Conservation (phyloP, 352 stramenopile genomes). For the Phytophthora ramorum region DNA sequence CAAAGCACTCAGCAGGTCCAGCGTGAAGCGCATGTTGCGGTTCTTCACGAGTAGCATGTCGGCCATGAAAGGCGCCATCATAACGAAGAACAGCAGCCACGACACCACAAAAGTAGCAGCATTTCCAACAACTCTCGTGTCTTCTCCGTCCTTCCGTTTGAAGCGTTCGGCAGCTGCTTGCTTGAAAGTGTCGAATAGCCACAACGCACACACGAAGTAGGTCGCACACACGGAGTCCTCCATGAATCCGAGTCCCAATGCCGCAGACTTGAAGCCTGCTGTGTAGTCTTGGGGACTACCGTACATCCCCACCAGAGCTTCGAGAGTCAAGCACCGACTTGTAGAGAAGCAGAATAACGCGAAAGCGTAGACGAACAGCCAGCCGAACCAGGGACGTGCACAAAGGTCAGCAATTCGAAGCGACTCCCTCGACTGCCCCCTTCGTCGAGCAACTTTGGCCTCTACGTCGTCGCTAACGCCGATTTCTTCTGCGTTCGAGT, state of each 20-base stretch:
- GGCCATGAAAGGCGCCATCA: conserved; percentile 35
- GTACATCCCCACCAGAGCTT: conserved; percentile 27
- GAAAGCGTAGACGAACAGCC: conserved; percentile 27
- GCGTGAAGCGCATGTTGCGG: conserved; percentile 49
- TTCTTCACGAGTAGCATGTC: conserved; percentile 47
- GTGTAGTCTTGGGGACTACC: conserved; percentile 19
- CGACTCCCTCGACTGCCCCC: not conserved
- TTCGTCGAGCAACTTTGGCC: conserved; percentile 11
- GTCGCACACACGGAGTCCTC: conserved; percentile 41
- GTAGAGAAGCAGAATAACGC: conserved; percentile 28
- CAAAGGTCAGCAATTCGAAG: conserved; percentile 6
- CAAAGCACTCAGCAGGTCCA: conserved; percentile 27
- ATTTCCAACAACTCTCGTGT: not conserved
- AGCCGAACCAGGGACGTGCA: conserved; percentile 18
- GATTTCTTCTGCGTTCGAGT: not conserved
- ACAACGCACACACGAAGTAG: conserved; percentile 33
- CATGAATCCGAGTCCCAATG: conserved; percentile 25
- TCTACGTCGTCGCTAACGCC: conserved; percentile 3
- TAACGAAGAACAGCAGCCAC: conserved; percentile 32
- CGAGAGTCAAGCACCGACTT: conserved; percentile 23
- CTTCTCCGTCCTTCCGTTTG: not conserved
- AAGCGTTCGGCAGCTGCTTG: not conserved
- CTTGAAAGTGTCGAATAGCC: conserved; percentile 24
- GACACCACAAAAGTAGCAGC: conserved; percentile 16
- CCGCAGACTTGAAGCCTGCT: conserved; percentile 11